Evolutionary conservation across 345 rosid genomes (phyloP), one percentile per base, ranked within the genome.

Genomic region (Punica granatum): DNA sequence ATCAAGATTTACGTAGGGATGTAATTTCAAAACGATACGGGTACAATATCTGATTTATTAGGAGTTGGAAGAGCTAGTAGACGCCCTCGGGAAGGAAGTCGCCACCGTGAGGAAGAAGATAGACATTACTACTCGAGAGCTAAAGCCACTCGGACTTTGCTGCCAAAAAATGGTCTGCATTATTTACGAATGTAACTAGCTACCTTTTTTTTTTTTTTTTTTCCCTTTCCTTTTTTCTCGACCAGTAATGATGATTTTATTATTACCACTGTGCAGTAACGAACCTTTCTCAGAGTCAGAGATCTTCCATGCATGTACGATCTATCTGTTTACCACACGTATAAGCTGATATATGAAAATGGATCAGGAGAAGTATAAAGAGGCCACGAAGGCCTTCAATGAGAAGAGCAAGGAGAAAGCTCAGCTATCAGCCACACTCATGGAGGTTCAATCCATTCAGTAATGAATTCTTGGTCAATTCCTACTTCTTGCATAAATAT

Each of bases 61-160:
- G 96, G 94, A 92, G 81, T 78, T 92, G 32, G 89, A 92, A 78
- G 86, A 74, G 43, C 72, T 92, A 60, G 75, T 79, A 26, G 98
- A 92, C 74, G 95, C 98, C 1, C 26, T 81, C 78, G 85, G 89
- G 73, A 92, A 88, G 77, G 96, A 92, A 75, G 86, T 88, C n/a
- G 90, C 84, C 6, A 70, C 68, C 16, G 80, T 85, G 14, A 78
- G 88, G 12, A 86, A 89, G 79, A 88, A 76, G 81, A 82, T 92
- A 19, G 98, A 92, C 67, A 63, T 78, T 70, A 85, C 81, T 2
- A 83, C 80, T 37, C 72, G 83, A 65, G 95, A 92, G 65, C 76
- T 92, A 21, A 88, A 88, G 79, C 78, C 89, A 48, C 70, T 90
- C 13, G 91, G 90, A n/a, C 88, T 81, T 70, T 84, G 82, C 78